Base-by-base conservation (phyloP, 768 basidiomycete genomes). In the Termitomyces titanicus region DNA sequence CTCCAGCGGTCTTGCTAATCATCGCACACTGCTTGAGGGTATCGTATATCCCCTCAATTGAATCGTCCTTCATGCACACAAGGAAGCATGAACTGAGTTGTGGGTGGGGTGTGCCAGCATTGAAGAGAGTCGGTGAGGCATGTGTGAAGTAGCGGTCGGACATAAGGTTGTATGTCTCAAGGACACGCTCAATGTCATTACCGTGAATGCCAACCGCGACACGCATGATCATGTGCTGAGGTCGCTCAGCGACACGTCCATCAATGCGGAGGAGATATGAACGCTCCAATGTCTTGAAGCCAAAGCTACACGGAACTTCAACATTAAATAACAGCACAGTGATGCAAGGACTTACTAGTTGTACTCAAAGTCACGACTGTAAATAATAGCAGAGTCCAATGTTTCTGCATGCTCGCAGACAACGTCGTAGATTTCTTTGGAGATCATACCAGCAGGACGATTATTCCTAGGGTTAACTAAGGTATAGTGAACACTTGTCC, bases 181-280 rank as follows among this genome's bases (percentile, higher is more conserved):
- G 75, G 45, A 86, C 92, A 33, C 86, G 87, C 20, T 96, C 92
- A 53, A 98, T 82, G 69, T 98, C 90, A 9, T 73, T 66, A 5
- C 94, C 95, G 69, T 98, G 96, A 53, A 99, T 94, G 38, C 96
- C 96, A 44, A 98, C 94, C 44, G 97, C 92, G 54, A 99, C 97
- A 70, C 97, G 94, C 97, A 99, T 98, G 70, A 98, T 88, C 85
- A 98, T 92, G 71, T 98, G 97, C 65, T 98, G 97, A 29, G 97
- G 97, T 35, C 97, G 87, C 71, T 99, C 97, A 39, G 94, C 95
- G 45, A 96, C 92, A 56, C 91, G 90, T 39, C 94, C 93, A 67
- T 96, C 84, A 73, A 98, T 86, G 55, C 94, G 87, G 39, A 99
- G 86, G 6, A 98, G 85, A 72, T 99, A 99, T 1, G 95, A 98